phyloP scores from a whole-genome alignment of 371 early-diverging fungal species.

The Apophysomyces sp. region DNA sequence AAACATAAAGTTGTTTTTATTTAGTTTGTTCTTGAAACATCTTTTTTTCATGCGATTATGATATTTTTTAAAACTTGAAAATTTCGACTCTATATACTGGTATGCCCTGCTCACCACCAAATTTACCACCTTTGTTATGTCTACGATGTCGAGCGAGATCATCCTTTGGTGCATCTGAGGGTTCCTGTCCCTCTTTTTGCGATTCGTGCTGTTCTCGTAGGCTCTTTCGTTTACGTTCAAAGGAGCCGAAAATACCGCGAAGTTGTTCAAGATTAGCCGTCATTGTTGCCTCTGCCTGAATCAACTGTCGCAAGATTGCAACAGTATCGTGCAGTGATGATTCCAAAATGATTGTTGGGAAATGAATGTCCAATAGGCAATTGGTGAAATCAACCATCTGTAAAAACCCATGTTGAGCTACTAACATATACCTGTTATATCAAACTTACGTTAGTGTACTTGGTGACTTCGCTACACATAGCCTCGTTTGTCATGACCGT shows the following conservation, averaged over 20 bases:
- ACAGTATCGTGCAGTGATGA: constrained; percentile 50
- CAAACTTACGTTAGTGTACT: not conserved
- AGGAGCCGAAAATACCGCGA: constrained; percentile 50
- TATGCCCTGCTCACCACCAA: constrained; percentile 57
- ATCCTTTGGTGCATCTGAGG: constrained; percentile 25
- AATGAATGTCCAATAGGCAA: constrained; percentile 57
- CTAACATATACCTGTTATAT: not conserved
- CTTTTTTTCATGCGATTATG: not conserved
- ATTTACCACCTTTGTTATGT: constrained; percentile 47
- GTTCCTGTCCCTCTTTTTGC: constrained; percentile 9
- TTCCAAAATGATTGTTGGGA: constrained; percentile 58
- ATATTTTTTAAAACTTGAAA: constrained; percentile 47
- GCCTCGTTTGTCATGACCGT: not conserved
- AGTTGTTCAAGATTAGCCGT: constrained; percentile 49
- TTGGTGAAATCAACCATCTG: constrained; percentile 57
- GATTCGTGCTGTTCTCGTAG: constrained; percentile 19
- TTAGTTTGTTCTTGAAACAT: not conserved
- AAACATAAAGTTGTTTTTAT: not conserved
- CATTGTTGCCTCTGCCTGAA: constrained; percentile 39
- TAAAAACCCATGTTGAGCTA: not conserved
- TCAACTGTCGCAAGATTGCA: constrained; percentile 29
- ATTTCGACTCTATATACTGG: constrained; percentile 64
- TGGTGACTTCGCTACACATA: not conserved
- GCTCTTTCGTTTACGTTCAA: constrained; percentile 48
- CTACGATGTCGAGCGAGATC: constrained; percentile 31